Percentiles rank a stretch among this genome's conserved stretches.
phyloP scores from a whole-genome alignment of 2,329 filamentous ascomycete species.

The Rutstroemia sp. region DNA sequence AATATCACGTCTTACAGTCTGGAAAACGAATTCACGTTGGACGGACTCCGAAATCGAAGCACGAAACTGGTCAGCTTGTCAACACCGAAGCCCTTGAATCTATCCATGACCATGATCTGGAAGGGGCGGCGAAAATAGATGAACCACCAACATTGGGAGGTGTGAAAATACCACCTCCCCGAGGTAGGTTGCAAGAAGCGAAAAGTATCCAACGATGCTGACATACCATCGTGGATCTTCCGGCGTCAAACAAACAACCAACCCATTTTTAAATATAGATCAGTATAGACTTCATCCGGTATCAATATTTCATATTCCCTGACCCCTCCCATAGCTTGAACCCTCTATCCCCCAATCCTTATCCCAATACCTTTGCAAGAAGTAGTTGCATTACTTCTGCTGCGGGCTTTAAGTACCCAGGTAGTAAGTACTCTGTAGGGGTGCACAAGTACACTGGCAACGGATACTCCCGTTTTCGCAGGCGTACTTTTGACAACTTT shows the following conservation, averaged over 20 bases:
- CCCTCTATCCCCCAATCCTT: background rate
- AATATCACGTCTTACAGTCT: too few relatives aligned
- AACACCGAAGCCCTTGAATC: background rate
- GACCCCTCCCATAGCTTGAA: background rate
- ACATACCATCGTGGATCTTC: background rate
- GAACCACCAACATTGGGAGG: background rate
- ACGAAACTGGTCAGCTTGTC: conserved; percentile 5
- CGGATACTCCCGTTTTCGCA: conserved; percentile 22
- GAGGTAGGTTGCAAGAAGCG: background rate
- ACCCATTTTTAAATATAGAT: background rate
- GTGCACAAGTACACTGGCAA: background rate
- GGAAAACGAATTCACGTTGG: too few relatives aligned
- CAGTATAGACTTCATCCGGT: conserved; percentile 3
- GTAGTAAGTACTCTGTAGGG: background rate
- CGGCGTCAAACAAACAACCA: background rate
- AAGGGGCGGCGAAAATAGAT: background rate
- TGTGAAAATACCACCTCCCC: background rate
- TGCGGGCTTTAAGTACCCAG: background rate
- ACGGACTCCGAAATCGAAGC: conserved; percentile 2
- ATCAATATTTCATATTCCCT: conserved; percentile 7
- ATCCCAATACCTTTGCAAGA: conserved; percentile 4
- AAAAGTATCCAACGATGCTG: background rate
- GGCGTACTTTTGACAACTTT: conserved; percentile 9
- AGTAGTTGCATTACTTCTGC: conserved; percentile 3
- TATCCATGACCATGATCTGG: background rate